A percentile compares a stretch with the other conserved stretches of the same genome.
Conservation (phyloP, 2,329 filamentous ascomycete species). For the Beauveria bassiana region DNA sequence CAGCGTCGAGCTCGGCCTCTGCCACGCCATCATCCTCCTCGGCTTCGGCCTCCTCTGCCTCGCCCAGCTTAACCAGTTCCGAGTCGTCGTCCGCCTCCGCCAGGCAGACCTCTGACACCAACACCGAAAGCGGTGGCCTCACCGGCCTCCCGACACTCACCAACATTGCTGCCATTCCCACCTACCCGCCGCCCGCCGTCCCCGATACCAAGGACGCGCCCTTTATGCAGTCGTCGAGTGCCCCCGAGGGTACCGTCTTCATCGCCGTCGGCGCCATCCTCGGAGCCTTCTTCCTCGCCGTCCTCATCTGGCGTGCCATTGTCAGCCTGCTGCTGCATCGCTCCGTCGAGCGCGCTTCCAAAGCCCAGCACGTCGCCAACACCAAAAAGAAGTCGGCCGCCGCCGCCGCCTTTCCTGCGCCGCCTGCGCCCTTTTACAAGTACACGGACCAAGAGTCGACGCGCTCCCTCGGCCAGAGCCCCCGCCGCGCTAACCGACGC, state of each 20-base stretch:
- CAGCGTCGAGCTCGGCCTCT: background rate
- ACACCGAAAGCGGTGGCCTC: slow-evolving; percentile 11
- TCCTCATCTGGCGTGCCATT: slow-evolving; percentile 80
- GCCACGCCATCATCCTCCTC: background rate
- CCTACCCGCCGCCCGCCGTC: slow-evolving; percentile 65
- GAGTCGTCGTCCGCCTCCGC: background rate
- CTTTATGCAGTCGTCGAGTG: slow-evolving; percentile 79
- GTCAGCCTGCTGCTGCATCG: slow-evolving; percentile 88
- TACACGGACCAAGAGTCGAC: slow-evolving; percentile 52
- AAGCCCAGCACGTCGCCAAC: slow-evolving; percentile 61
- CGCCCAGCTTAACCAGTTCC: background rate
- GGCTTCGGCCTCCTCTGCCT: background rate
- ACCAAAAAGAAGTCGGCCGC: slow-evolving; percentile 40
- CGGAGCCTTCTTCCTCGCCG: slow-evolving; percentile 71
- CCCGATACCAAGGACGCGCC: slow-evolving; percentile 79
- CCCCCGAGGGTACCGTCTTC: slow-evolving; percentile 92
- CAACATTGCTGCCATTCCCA: slow-evolving; percentile 32
- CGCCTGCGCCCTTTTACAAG: slow-evolving; percentile 55
- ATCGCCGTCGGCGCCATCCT: slow-evolving; percentile 87
- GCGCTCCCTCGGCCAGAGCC: slow-evolving; percentile 37
- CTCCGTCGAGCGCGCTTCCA: slow-evolving; percentile 78
- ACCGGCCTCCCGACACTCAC: slow-evolving; percentile 37
- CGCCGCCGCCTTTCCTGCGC: slow-evolving; percentile 46
- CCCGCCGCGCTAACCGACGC: slow-evolving; percentile 39
- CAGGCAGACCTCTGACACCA: background rate